phyloP scores from a whole-genome alignment of 192 early-diverging fungal genomes.

The Coemansia brasiliensis region DNA sequence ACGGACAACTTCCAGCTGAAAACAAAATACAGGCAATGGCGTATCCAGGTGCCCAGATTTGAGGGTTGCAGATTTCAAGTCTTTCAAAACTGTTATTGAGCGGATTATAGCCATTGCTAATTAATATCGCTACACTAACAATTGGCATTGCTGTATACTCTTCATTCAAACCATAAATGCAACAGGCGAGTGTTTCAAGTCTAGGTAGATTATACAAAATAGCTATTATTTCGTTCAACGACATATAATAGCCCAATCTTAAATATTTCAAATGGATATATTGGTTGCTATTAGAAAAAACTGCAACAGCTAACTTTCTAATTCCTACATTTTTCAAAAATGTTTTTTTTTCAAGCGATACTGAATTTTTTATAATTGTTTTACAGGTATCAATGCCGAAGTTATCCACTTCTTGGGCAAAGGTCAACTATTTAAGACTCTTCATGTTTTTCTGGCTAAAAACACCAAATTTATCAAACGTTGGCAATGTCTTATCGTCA shows the following conservation, averaged over 20 bases:
- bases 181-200: not conserved
- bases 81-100: not conserved
- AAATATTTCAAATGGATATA: too few relatives aligned
- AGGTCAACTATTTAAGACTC: not conserved
- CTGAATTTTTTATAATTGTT: not conserved
- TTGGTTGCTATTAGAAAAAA: not conserved
- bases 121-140: not conserved
- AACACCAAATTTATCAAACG: not conserved
- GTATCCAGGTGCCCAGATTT: not conserved
- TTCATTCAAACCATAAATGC: not conserved
- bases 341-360: not conserved
- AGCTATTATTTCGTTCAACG: not conserved
- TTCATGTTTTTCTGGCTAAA: not conserved
- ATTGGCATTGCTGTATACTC: not conserved
- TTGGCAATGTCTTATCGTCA: conserved; percentile 1
- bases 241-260: not conserved
- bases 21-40: not conserved
- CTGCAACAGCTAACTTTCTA: not conserved
- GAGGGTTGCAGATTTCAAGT: not conserved
- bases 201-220: not conserved
- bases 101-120: not conserved
- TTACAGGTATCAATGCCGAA: not conserved
- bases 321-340: not conserved
- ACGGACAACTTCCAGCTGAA: not conserved
- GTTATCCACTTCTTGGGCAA: not conserved